phyloP scores from a whole-genome alignment of 2,329 filamentous ascomycete genomes.

The Colletotrichum brevisporum region DNA sequence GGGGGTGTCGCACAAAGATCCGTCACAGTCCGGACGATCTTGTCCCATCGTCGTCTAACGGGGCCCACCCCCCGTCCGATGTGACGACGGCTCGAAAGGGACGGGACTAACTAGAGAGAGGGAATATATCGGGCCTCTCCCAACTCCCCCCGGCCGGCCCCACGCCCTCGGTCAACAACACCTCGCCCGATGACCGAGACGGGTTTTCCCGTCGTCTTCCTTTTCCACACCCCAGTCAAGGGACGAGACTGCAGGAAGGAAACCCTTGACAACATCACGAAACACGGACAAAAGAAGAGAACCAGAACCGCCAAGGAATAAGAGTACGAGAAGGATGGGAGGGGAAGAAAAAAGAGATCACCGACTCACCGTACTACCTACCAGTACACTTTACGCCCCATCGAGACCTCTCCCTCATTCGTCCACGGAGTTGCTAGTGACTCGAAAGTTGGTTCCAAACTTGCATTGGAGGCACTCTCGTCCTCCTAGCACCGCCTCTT shows the following conservation, averaged over 20 bases:
- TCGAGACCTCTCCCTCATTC: slow-evolving; percentile 12
- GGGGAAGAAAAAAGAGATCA: slow-evolving; percentile 15
- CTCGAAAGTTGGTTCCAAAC: slow-evolving; percentile 24
- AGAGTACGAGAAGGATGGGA: not conserved
- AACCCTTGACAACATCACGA: not conserved
- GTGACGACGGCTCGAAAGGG: slow-evolving; percentile 16
- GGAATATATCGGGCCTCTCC: not conserved
- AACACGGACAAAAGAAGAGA: not conserved
- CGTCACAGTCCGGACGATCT: slow-evolving; percentile 37
- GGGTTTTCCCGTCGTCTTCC: not conserved
- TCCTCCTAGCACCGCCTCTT: slow-evolving; percentile 9
- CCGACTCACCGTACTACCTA: slow-evolving; percentile 31
- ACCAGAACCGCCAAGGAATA: not conserved
- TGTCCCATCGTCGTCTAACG: slow-evolving; percentile 34
- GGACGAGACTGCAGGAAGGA: slow-evolving; percentile 16
- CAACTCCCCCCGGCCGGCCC: not conserved
- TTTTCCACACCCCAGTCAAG: not conserved
- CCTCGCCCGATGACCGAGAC: slow-evolving; percentile 24
- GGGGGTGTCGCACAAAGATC: slow-evolving; percentile 38
- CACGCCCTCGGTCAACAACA: slow-evolving; percentile 34
- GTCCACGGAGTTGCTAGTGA: slow-evolving; percentile 23
- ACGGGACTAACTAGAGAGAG: slow-evolving; percentile 11
- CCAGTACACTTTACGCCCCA: slow-evolving; percentile 15
- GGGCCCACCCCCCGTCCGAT: slow-evolving; percentile 18
- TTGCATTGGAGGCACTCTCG: slow-evolving; percentile 18